Base-by-base conservation (phyloP, 148 eudicot species). In the Bassia scoparia region DNA sequence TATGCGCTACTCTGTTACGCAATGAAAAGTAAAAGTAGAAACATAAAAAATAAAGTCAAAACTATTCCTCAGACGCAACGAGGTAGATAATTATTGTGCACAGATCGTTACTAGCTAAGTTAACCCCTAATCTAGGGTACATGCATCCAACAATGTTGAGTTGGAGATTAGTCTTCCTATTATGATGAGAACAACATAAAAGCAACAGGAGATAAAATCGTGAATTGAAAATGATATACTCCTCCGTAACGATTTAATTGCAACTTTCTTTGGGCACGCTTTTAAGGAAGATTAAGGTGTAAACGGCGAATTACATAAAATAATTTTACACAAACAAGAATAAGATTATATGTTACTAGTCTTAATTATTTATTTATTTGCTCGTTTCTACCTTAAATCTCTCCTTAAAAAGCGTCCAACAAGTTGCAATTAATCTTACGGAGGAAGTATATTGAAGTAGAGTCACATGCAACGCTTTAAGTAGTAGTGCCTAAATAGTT, bases 391-490 rank as follows among this genome's bases (percentile, higher is more conserved):
- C n/a, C n/a, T n/a, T n/a, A n/a, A n/a, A n/a, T n/a, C n/a, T n/a
- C n/a, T n/a, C n/a, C n/a, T n/a, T n/a, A n/a, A n/a, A n/a, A n/a
- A n/a, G n/a, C n/a, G n/a, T n/a, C n/a, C n/a, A n/a, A n/a, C n/a
- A n/a, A n/a, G n/a, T n/a, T n/a, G n/a, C n/a, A n/a, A n/a, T n/a
- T n/a, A n/a, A n/a, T n/a, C n/a, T n/a, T n/a, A n/a, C n/a, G n/a
- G n/a, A n/a, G n/a, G n/a, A n/a, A n/a, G n/a, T n/a, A n/a, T n/a
- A 27, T 27, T 63, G 23, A 29, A 60, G 29, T 61, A 46, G 61
- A 46, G 4, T 61, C 68, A 72, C 59, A 71, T 41, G 53, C 26
- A 56, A 26, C 46, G 46, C 67, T 62, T 62, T 62, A 62, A 62
- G 35, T 62, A 34, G 61, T 21, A 56, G 61, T 26, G 9, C 29